A percentile compares a stretch with the other conserved stretches of the same genome.
phyloP scores from a whole-genome alignment of 2,329 filamentous ascomycete genomes.

The Fusarium gaditjirri region DNA sequence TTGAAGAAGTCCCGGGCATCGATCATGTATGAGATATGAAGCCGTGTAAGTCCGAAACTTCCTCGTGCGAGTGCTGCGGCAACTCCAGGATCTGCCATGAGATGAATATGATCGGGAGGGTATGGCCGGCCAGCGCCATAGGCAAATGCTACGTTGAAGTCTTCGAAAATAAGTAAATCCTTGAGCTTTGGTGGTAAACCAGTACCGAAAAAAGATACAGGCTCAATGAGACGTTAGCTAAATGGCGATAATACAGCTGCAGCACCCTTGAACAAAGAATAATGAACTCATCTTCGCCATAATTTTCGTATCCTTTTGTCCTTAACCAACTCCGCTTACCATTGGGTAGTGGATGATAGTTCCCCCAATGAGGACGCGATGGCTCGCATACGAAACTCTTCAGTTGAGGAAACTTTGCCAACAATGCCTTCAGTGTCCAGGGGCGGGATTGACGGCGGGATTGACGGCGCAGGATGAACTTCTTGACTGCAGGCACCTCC shows the following conservation, averaged over 20 bases:
- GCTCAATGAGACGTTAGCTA: neutral
- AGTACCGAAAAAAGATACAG: neutral
- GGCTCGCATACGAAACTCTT: neutral
- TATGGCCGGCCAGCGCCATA: neutral
- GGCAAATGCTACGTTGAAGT: neutral
- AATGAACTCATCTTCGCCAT: neutral
- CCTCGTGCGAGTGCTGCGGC: neutral
- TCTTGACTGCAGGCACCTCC: neutral
- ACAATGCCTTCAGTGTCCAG: neutral
- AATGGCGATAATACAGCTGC: neutral
- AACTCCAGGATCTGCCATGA: neutral
- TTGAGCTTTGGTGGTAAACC: neutral
- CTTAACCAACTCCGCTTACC: too few relatives aligned
- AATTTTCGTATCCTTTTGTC: neutral
- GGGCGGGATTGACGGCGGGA: neutral
- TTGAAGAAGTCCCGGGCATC: neutral
- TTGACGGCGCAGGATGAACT: neutral
- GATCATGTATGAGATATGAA: neutral
- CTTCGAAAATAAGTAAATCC: neutral
- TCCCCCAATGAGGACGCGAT: neutral
- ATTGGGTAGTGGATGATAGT: neutral
- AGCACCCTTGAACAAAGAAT: neutral
- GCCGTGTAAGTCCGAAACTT: neutral
- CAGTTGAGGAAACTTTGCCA: neutral
- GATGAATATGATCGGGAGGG: neutral